A percentile compares a stretch with the other conserved stretches of the same genome.
These are phyloP conservation scores for Coprinopsis cinerea DNA, from an alignment of 768 basidiomycete genomes.

Conservation along the genomic window DNA sequence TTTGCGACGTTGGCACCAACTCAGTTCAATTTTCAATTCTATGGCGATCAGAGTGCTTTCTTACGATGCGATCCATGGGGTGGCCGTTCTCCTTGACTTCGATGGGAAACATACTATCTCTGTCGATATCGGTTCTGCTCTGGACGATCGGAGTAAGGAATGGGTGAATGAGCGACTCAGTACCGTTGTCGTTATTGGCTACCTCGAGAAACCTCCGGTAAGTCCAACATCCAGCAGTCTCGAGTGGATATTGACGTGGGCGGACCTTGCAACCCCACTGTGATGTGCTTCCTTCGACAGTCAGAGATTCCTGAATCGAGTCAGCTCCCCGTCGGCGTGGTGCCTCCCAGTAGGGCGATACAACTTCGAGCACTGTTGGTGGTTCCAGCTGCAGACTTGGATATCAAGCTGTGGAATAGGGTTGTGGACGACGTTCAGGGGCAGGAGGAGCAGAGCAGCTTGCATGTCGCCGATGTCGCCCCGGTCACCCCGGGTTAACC, in stretches of 20 bases:
- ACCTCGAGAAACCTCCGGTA: slow-evolving; percentile 47
- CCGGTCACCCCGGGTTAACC: too few relatives aligned
- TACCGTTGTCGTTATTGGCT: slow-evolving; percentile 50
- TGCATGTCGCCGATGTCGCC: too few relatives aligned
- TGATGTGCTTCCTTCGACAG: too few relatives aligned
- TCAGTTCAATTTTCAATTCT: background rate
- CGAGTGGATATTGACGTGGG: background rate
- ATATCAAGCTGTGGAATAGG: slow-evolving; percentile 38
- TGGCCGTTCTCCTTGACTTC: slow-evolving; percentile 44
- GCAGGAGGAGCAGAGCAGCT: slow-evolving; percentile 2
- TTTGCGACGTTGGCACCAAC: background rate
- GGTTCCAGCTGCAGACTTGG: slow-evolving; percentile 41
- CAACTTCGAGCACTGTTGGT: slow-evolving; percentile 52
- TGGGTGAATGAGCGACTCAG: slow-evolving; percentile 53
- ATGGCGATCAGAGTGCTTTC: slow-evolving; percentile 41
- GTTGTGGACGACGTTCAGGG: slow-evolving; percentile 20
- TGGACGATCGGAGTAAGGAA: slow-evolving; percentile 29
- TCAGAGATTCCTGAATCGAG: slow-evolving; percentile 33
- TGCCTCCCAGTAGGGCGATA: slow-evolving; percentile 35
- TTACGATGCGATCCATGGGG: slow-evolving; percentile 44
- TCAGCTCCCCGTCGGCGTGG: slow-evolving; percentile 34
- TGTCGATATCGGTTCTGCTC: slow-evolving; percentile 50
- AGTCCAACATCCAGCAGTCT: slow-evolving; percentile 15
- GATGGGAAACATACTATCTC: slow-evolving; percentile 37
- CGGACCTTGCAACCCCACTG: too few relatives aligned